These are phyloP conservation scores for Diplocarpon rosae DNA, from an alignment of 2,329 filamentous ascomycete species.

Conservation along the genomic window DNA sequence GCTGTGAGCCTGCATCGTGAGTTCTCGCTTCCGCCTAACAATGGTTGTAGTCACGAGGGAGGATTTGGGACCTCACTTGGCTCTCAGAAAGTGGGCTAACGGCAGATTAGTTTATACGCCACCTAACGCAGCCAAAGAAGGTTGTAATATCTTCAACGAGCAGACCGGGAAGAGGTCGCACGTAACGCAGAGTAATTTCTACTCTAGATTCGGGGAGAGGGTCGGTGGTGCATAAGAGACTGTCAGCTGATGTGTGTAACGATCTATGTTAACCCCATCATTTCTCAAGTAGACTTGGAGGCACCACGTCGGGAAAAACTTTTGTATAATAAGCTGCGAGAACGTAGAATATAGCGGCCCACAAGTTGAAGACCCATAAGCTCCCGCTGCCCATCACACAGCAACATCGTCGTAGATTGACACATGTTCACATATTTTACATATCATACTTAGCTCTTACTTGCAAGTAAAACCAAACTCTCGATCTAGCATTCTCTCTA, in stretches of 20 bases:
- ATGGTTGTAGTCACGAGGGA: too few relatives aligned
- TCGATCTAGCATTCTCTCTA: too few relatives aligned
- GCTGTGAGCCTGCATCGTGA: conserved; percentile 73
- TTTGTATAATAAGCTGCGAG: background rate
- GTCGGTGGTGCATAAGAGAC: background rate
- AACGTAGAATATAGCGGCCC: background rate
- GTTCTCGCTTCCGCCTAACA: conserved; percentile 19
- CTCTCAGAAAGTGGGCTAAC: conserved; percentile 1
- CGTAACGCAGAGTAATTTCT: conserved; percentile 60
- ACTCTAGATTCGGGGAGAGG: conserved; percentile 45
- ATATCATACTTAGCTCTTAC: too few relatives aligned
- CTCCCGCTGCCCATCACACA: conserved; percentile 1
- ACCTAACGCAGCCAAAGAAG: conserved; percentile 73
- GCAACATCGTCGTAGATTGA: too few relatives aligned
- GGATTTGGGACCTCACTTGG: too few relatives aligned
- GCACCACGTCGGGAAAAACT: background rate
- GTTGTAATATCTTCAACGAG: conserved; percentile 73
- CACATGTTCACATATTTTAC: too few relatives aligned
- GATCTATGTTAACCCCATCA: too few relatives aligned
- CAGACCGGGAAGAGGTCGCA: conserved; percentile 64
- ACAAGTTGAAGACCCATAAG: background rate
- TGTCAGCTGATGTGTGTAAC: too few relatives aligned
- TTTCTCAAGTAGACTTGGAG: background rate
- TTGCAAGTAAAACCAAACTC: too few relatives aligned
- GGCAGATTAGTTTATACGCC: conserved; percentile 60